A percentile compares a stretch with the other conserved stretches of the same genome.
Conservation (phyloP, 1,139 yeast genomes). For the Meyerozyma sp. region DNA sequence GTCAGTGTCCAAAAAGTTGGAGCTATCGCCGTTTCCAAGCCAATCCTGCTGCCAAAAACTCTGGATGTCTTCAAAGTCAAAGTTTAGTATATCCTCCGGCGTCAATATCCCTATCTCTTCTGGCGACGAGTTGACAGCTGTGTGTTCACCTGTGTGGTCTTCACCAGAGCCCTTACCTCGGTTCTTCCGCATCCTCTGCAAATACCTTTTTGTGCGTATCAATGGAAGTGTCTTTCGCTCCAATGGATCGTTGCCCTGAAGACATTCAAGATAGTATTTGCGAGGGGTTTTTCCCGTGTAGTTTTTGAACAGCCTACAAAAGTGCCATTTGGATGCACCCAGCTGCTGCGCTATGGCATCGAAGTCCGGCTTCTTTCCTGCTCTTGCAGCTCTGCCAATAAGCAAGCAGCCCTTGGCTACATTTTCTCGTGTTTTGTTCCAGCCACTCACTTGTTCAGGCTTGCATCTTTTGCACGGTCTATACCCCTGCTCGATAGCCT, state of each 20-base stretch:
- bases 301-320: constrained; percentile 17
- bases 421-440: constrained; percentile 11
- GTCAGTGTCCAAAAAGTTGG: background rate
- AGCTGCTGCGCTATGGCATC: constrained; percentile 8
- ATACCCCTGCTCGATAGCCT: constrained; percentile 12
- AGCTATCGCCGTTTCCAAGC: background rate
- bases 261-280: constrained; percentile 11
- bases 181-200: background rate
- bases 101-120: background rate
- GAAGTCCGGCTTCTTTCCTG: background rate
- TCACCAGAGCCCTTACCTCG: too few relatives aligned
- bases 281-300: constrained; percentile 18
- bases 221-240: background rate
- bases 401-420: constrained; percentile 8
- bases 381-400: constrained; percentile 2
- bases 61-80: background rate
- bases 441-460: constrained; percentile 9
- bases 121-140: background rate
- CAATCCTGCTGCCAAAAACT: background rate
- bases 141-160: too few relatives aligned
- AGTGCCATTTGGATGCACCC: constrained; percentile 21
- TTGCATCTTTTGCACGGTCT: constrained; percentile 16
- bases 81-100: background rate
- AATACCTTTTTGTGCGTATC: background rate
- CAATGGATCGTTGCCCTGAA: background rate